phyloP scores from a whole-genome alignment of 2,329 filamentous ascomycete species.

The Whalleya microplaca region DNA sequence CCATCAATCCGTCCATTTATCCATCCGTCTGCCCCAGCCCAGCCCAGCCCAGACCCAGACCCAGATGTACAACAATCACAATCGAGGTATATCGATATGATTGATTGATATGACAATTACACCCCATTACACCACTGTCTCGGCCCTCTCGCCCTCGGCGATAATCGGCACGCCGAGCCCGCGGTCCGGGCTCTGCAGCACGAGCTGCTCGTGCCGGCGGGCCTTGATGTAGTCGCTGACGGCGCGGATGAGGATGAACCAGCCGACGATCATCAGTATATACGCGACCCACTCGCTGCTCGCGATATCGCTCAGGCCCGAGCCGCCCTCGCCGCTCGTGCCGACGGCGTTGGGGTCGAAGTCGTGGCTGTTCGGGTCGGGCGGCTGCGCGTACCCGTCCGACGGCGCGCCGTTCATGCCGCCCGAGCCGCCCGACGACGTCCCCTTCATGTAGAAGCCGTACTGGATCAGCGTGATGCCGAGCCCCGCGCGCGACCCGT shows the following conservation, averaged over 20 bases:
- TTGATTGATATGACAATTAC: too few relatives aligned
- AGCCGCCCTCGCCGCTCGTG: conserved; percentile 40
- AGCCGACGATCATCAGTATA: conserved; percentile 92
- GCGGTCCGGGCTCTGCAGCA: conserved; percentile 89
- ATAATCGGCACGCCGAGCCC: conserved; percentile 85
- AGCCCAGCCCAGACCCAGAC: too few relatives aligned
- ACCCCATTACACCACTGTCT: conserved; percentile 75
- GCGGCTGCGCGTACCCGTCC: conserved; percentile 69
- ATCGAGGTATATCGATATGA: too few relatives aligned
- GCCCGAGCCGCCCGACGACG: conserved; percentile 48
- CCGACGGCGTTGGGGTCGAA: conserved; percentile 75
- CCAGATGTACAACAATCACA: too few relatives aligned
- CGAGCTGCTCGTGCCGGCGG: conserved; percentile 87
- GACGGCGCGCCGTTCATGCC: conserved; percentile 50
- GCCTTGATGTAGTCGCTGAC: conserved; percentile 89
- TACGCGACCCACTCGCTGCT: conserved; percentile 91
- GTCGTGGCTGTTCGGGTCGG: conserved; percentile 87
- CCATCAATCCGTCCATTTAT: too few relatives aligned
- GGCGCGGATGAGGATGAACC: conserved; percentile 96
- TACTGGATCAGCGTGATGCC: conserved; percentile 96
- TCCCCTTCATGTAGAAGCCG: conserved; percentile 90
- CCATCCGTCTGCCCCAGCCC: too few relatives aligned
- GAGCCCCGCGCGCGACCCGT: conserved; percentile 90
- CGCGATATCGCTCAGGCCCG: conserved; percentile 60
- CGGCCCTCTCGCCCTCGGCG: conserved; percentile 79